Evolutionary conservation across 495 filamentous ascomycete genomes (phyloP), one percentile per base, ranked within the genome.

Genomic region (Aspergillus affinis): DNA sequence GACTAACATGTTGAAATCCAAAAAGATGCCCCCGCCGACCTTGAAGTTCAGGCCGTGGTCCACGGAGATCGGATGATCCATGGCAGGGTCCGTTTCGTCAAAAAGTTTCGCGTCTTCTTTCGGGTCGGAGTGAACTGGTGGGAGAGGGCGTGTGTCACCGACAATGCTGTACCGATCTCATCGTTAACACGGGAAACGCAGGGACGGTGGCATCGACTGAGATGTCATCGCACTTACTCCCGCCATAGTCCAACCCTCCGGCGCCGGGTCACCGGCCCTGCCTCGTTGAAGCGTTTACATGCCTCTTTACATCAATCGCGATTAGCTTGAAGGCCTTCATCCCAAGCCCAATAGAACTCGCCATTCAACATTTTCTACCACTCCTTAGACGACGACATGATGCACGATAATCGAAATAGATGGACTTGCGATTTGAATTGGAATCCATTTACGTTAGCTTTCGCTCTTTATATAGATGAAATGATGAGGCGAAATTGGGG

Each of bases 11-110:
- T 89, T 86, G 72, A 83, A 88, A 77, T 93, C 93, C 61, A 93
- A 75, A 69, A 86, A 93, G 23, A 88, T 86, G 30, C 79, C 78
- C 30, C 81, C 72, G 32, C 86, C 88, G 47, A 92, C 68, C 51
- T 80, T 79, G 57, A 91, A 73, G 61, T 93, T 91, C 59, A 78
- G 78, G 1, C 90, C 90, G 62, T 92, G 91, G 70, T 92, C 90
- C n/a, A 86, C 75, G 17, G 77, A 81, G 61, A 93, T 80, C 0
- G 89, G 88, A 0, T 84, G 75, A 51, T 90, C 86, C 18, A 91
- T 78, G 70, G 82, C 87, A 3, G 89, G 82, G 30, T 88, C 82
- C 47, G 83, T 76, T 8, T 71, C 74, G 27, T 73, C 70, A 48
- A 90, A 82, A 2, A 84, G 78, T 15, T 64, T 72, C 23, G 83